Evolutionary conservation across 257 asterid species (phyloP).

Genomic region (Solanum sejunctum): DNA sequence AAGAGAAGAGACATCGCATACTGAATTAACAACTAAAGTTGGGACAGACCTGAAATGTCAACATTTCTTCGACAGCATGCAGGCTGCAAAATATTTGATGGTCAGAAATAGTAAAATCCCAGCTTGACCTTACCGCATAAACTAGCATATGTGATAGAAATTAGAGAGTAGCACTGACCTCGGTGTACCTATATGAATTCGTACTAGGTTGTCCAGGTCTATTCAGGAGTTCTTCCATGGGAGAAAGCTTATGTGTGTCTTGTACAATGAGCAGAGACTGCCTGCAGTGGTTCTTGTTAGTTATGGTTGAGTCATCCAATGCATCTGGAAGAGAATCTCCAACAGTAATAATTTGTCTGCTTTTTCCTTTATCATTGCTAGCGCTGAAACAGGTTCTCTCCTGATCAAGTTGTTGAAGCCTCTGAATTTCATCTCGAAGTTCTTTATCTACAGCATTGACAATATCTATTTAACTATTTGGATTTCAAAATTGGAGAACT

Average conservation of each 20-base stretch:
- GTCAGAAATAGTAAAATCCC: neutral
- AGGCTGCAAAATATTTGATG: slow-evolving; percentile 43
- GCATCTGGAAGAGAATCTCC: slow-evolving; percentile 20
- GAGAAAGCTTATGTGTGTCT: neutral
- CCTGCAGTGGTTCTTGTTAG: slow-evolving; percentile 24
- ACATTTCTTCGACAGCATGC: slow-evolving; percentile 46
- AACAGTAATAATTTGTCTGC: slow-evolving; percentile 7
- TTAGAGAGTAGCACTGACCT: slow-evolving; percentile 10
- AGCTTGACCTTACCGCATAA: neutral
- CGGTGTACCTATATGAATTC: neutral
- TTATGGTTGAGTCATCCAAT: neutral
- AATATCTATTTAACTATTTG: neutral
- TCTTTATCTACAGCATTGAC: slow-evolving; percentile 32
- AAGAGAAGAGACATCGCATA: neutral
- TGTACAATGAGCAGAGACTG: slow-evolving; percentile 12
- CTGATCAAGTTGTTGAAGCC: slow-evolving; percentile 30
- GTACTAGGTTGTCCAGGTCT: neutral
- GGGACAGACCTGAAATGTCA: slow-evolving; percentile 42
- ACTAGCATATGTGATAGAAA: slow-evolving; percentile 22
- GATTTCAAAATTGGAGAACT: neutral
- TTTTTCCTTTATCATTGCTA: slow-evolving; percentile 16
- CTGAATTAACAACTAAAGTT: neutral
- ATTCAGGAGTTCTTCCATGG: neutral
- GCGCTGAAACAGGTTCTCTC: slow-evolving; percentile 2
- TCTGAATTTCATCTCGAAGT: slow-evolving; percentile 44